phyloP scores from a whole-genome alignment of 1,139 yeast genomes.

The Hemisphaericaspora subhashii region DNA sequence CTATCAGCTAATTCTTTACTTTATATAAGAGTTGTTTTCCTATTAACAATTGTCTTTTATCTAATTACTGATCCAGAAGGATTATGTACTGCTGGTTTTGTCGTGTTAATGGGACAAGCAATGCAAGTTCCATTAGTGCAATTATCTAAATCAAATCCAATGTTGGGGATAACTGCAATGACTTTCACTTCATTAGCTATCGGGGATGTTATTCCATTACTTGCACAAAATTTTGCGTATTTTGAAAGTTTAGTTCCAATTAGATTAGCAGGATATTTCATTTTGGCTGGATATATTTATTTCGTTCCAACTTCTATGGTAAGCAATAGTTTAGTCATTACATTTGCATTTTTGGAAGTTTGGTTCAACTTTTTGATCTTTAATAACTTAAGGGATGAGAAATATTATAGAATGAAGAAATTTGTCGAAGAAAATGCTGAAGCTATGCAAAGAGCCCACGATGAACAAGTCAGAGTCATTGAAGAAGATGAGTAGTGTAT shows the following conservation, averaged over 20 bases:
- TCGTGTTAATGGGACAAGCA: constrained; percentile 56
- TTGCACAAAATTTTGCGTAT: constrained; percentile 54
- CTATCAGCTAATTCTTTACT: constrained; percentile 53
- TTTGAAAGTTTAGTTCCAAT: constrained; percentile 71
- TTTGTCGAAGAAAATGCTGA: constrained; percentile 39
- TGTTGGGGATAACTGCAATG: constrained; percentile 52
- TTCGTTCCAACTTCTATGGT: constrained; percentile 40
- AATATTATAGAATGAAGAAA: constrained; percentile 41
- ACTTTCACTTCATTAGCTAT: constrained; percentile 45
- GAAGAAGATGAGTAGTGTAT: constrained; percentile 17
- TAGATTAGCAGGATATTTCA: constrained; percentile 59
- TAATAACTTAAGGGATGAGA: constrained; percentile 66
- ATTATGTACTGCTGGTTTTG: constrained; percentile 43
- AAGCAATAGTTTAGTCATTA: constrained; percentile 63
- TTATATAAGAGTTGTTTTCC: constrained; percentile 48
- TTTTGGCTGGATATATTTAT: constrained; percentile 46
- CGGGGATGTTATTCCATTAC: constrained; percentile 57
- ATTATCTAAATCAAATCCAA: constrained; percentile 46
- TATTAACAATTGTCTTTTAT: constrained; percentile 52
- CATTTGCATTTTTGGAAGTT: constrained; percentile 64
- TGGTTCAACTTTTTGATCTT: constrained; percentile 70
- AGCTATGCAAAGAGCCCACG: constrained; percentile 29
- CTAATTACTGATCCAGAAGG: constrained; percentile 58
- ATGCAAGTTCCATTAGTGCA: constrained; percentile 51
- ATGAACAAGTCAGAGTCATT: constrained; percentile 29